Evolutionary conservation across 352 stramenopile species (phyloP).

Genomic region (Stephanocyclus meneghinianus): DNA sequence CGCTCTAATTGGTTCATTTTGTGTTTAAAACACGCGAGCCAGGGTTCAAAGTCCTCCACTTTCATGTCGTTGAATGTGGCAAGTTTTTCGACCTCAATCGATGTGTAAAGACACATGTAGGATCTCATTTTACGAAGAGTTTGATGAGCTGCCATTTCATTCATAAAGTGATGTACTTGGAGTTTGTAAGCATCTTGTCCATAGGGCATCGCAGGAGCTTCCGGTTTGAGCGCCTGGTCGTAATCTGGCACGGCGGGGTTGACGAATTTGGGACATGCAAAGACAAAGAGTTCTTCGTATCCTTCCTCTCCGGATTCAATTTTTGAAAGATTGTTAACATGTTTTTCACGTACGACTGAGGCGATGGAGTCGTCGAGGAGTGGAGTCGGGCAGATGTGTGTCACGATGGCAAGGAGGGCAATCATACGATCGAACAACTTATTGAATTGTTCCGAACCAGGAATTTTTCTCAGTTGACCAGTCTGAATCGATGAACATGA

Average conservation of each 20-base stretch:
- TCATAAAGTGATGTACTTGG: constrained; percentile 86
- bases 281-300: constrained; percentile 90
- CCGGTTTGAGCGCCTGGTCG: constrained; percentile 34
- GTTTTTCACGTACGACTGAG: constrained; percentile 92
- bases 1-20: constrained; percentile 71
- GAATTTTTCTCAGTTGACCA: constrained; percentile 85
- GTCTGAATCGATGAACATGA: constrained; percentile 26
- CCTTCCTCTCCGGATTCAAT: constrained; percentile 70
- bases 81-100: constrained; percentile 92
- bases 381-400: constrained; percentile 85
- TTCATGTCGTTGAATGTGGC: constrained; percentile 83
- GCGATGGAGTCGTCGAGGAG: constrained; percentile 79
- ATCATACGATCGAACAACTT: constrained; percentile 94
- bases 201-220: constrained; percentile 25
- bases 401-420: constrained; percentile 90
- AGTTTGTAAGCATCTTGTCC: constrained; percentile 75
- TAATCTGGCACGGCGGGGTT: constrained; percentile 85
- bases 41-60: constrained; percentile 54
- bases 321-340: constrained; percentile 87
- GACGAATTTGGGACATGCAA: constrained; percentile 94
- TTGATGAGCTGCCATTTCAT: constrained; percentile 88
- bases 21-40: constrained; percentile 67
- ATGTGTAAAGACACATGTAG: constrained; percentile 96
- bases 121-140: constrained; percentile 89
- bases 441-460: constrained; percentile 92